Evolutionary conservation across 2,329 filamentous ascomycete species (phyloP).

Genomic region (Chrysoporthe deuterocubensis): DNA sequence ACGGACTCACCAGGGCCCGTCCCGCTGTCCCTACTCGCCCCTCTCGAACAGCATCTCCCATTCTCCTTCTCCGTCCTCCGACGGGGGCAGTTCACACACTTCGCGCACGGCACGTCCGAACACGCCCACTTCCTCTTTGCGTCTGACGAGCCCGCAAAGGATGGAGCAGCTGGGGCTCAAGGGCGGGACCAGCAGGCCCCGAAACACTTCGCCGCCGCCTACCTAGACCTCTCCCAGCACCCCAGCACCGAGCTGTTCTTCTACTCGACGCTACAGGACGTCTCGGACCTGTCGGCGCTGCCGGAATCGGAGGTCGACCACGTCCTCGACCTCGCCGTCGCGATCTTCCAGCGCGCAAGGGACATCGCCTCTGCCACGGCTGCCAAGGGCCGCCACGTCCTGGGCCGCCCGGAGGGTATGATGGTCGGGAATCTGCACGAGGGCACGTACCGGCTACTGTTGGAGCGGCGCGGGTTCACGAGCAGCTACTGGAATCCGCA

Average conservation of each 20-base stretch:
- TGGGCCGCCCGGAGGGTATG: constrained; percentile 37
- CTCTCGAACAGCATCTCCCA: constrained; percentile 58
- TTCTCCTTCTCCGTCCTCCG: constrained; percentile 64
- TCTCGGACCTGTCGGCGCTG: constrained; percentile 15
- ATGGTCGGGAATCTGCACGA: constrained; percentile 44
- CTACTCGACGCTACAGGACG: constrained; percentile 57
- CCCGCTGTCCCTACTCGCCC: constrained; percentile 44
- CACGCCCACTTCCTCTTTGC: constrained; percentile 49
- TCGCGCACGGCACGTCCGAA: constrained; percentile 46
- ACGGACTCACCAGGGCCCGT: constrained; percentile 31
- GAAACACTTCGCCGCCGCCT: constrained; percentile 57
- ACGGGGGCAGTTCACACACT: constrained; percentile 63
- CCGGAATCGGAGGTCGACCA: constrained; percentile 35
- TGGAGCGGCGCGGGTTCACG: constrained; percentile 36
- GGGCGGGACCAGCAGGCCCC: background rate
- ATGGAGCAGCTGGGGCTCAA: constrained; percentile 3
- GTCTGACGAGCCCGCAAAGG: constrained; percentile 29
- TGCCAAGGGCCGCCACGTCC: constrained; percentile 26
- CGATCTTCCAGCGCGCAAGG: constrained; percentile 36
- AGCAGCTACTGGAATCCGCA: constrained; percentile 43
- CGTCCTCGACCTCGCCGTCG: constrained; percentile 38
- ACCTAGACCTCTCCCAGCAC: constrained; percentile 62
- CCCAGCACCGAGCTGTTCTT: constrained; percentile 70
- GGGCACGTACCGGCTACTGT: constrained; percentile 27
- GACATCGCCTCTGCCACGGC: constrained; percentile 32